Base-by-base conservation (phyloP, 2,329 filamentous ascomycete species). In the Fusarium algeriense region DNA sequence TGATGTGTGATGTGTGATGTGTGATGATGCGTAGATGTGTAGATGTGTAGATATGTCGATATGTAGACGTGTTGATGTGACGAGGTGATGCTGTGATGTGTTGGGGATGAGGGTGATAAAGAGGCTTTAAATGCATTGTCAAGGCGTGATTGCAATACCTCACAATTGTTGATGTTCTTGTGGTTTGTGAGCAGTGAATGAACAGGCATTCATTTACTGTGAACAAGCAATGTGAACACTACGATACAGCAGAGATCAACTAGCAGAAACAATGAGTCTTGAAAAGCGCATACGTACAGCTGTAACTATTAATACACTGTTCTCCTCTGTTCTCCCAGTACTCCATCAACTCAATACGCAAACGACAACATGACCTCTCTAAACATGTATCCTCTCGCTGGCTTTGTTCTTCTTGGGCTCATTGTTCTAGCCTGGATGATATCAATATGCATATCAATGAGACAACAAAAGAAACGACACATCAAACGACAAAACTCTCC, bases 371-470 rank as follows among this genome's bases (percentile, higher is more conserved):
- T 58, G 32, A 41, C 41, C 32, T 19, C 20, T 17, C 52, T 32
- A 15, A 69, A 62, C 34, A 37, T 23, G 34, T 56, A 55, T 40
- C 32, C 52, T 13, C 35, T 37, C n/a, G 32, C 32, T 26, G 23
- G 49, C 38, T 48, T 48, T 60, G 20, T 32, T 41, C 20, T 64
- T 2, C 12, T 59, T 11, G 48, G 35, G n/a, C 34, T 70, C 17
- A 20, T 49, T 28, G 38, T 63, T 52, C 43, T 70, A 1, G 54
- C 61, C 44, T 54, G 32, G 28, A 26, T 63, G 9, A 13, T 50
- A 40, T 70, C 56, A 7, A 49, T 41, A 13, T 44, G 32, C 9
- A 13, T 45, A 43, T 20, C 48, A 3, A 32, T 43, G 15, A 34
- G 52, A 5, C 53, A 37, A 4, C 38, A 43, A 17, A 53, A 44